Base-by-base conservation (phyloP, 495 filamentous ascomycete species). In the Penicillium dipodomyicola region DNA sequence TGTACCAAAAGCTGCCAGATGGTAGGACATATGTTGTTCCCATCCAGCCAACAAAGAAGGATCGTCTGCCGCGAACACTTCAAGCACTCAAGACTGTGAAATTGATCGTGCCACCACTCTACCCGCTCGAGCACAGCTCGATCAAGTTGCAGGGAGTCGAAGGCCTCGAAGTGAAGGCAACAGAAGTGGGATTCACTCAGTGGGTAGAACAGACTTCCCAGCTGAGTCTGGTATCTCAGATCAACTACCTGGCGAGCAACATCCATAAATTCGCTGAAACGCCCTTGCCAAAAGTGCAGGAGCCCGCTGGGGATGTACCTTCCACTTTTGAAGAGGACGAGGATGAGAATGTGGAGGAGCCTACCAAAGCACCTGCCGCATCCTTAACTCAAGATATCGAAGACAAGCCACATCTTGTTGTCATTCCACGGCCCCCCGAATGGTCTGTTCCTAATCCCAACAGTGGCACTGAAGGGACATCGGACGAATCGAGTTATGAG, bases 361-460 rank as follows among this genome's bases (percentile, higher is more conserved):
- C 49, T 11, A 58, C 66, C 40, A 52, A 67, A 5, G 20, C 20
- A 25, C 37, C 39, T 22, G 30, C 59, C 45, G 29, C 40, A 10
- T 40, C 63, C 39, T 27, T 42, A 43, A 25, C 42, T 0, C 49
- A 57, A 8, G 58, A 54, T 3, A 25, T 63, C 14, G 81, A 77
- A 33, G 81, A 78, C 44, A 84, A 76, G 37, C 76, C 77, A 10
- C 91, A 96, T 67, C 70, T 96, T 39, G 83, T 86, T 61, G 73
- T 89, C 54, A 90, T 96, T 44, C 86, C 89, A 14, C 80, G 91
- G 5, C 92, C 92, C 2, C 87, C 89, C 3, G 92, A 96, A 64
- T 96, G 92, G 91, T 73, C 77, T 8, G 62, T 77, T 2, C 60
- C 64, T 1, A 77, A 73, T 17, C 57, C 69, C 12, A 71, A 78